These are phyloP conservation scores for Globisporangium cylindrosporum DNA, from an alignment of 352 stramenopile species.

Conservation along the genomic window DNA sequence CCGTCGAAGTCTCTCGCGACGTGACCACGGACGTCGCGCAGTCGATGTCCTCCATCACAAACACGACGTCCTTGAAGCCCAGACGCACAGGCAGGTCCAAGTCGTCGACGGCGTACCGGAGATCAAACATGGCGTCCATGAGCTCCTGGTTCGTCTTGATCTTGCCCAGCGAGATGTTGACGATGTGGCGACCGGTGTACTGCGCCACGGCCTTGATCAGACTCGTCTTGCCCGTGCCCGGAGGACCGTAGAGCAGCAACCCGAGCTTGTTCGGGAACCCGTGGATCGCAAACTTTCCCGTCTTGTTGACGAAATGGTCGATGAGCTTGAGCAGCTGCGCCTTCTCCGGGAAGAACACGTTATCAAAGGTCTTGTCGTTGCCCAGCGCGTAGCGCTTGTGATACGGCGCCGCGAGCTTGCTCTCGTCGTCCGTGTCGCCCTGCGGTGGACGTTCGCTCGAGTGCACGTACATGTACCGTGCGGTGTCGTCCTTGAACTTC, in stretches of 20 bases:
- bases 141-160: constrained; percentile 66
- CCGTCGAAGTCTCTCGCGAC: constrained; percentile 9
- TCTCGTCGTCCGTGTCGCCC: constrained; percentile 12
- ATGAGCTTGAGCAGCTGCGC: constrained; percentile 48
- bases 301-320: constrained; percentile 52
- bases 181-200: constrained; percentile 59
- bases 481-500: constrained; percentile 31
- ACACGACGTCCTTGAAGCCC: constrained; percentile 60
- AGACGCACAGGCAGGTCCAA: constrained; percentile 46
- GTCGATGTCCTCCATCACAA: constrained; percentile 72
- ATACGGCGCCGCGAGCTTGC: constrained; percentile 21
- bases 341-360: constrained; percentile 82
- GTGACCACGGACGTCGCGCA: constrained; percentile 47
- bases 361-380: constrained; percentile 80
- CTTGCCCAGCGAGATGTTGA: constrained; percentile 46
- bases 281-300: constrained; percentile 78
- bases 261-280: constrained; percentile 85
- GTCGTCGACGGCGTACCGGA: constrained; percentile 31
- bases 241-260: constrained; percentile 77
- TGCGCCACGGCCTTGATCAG: constrained; percentile 82
- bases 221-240: constrained; percentile 84
- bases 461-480: constrained; percentile 46
- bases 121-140: constrained; percentile 50
- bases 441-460: constrained; percentile 16
- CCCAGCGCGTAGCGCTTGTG: constrained; percentile 66